Percentiles rank a stretch among this genome's conserved stretches.
Conservation (phyloP, 179 eudicot species). For the Silene coronaria region DNA sequence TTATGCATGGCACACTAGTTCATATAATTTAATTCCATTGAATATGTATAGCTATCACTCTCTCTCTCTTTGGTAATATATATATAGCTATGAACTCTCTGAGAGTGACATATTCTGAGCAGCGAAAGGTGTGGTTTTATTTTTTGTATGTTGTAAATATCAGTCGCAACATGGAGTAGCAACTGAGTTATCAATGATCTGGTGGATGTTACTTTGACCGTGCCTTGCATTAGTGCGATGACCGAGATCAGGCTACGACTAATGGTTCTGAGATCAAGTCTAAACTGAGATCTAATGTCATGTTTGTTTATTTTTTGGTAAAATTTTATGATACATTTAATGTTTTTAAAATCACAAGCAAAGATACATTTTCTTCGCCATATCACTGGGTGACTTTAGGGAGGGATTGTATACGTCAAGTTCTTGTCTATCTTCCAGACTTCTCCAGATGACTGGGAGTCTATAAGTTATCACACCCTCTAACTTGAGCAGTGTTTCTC, state of each 20-base stretch:
- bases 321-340: not conserved
- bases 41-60: not conserved
- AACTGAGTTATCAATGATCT: not conserved
- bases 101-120: not conserved
- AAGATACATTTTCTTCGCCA: not conserved
- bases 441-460: not conserved
- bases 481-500: slow-evolving; percentile 9
- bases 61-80: no score
- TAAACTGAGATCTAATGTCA: not conserved
- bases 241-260: not conserved
- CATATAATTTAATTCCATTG: not conserved
- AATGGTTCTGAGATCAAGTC: not conserved
- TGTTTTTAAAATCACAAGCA: not conserved
- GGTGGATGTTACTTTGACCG: not conserved
- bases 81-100: no score
- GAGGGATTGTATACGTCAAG: not conserved
- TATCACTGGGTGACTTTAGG: not conserved
- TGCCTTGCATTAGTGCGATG: not conserved
- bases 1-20: not conserved
- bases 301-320: not conserved
- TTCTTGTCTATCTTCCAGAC: not conserved
- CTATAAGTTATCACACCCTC: not conserved
- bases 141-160: not conserved
- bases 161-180: not conserved
- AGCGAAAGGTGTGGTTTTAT: not conserved